Conservation (phyloP, 805 yeast genomes). For the Nakazawaea sp. region DNA sequence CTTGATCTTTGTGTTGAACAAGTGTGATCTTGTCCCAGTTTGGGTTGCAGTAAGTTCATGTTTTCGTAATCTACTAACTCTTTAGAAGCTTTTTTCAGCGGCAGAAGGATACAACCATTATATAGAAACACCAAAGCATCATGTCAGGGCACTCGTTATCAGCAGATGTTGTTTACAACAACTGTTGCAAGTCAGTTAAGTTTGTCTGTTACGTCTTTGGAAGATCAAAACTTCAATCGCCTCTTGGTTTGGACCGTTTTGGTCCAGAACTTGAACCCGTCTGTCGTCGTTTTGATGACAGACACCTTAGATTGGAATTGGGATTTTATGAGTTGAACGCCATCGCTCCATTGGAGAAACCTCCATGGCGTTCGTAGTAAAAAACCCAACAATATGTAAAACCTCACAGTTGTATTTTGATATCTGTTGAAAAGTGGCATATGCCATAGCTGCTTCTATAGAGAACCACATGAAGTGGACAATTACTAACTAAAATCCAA, state of each 20-base stretch:
- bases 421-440: no score
- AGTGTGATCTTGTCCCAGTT: slow-evolving; percentile 97
- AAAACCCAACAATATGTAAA: slow-evolving; percentile 58
- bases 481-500: slow-evolving; percentile 27
- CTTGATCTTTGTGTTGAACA: slow-evolving; percentile 87
- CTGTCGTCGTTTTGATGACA: slow-evolving; percentile 37
- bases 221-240: slow-evolving; percentile 61
- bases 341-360: slow-evolving; percentile 22
- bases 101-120: neutral
- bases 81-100: no score
- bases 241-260: slow-evolving; percentile 39
- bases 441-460: no score
- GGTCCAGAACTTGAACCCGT: slow-evolving; percentile 33
- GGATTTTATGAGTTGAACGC: slow-evolving; percentile 84
- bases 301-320: slow-evolving; percentile 26
- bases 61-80: no score
- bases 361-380: slow-evolving; percentile 71
- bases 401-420: neutral
- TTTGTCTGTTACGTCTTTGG: slow-evolving; percentile 98
- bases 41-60: slow-evolving; percentile 98
- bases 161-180: no score
- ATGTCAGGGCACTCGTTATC: slow-evolving; percentile 64
- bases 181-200: slow-evolving; percentile 41
- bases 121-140: slow-evolving; percentile 63
- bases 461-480: neutral